A percentile compares a stretch with the other conserved stretches of the same genome.
Conservation (phyloP, 2,329 filamentous ascomycete genomes). For the Fusarium sp. region DNA sequence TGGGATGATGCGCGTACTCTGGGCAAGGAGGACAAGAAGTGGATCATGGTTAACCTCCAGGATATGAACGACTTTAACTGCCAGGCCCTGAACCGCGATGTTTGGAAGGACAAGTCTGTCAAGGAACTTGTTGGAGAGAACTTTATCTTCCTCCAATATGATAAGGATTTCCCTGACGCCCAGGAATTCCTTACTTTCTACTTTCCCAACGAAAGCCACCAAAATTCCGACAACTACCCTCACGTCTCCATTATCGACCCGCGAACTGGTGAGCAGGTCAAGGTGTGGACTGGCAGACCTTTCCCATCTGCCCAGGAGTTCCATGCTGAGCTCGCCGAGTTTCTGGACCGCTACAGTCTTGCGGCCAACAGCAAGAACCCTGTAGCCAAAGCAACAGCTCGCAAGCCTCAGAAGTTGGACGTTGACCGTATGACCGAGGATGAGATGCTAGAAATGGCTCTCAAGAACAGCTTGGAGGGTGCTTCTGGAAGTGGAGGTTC, state of each 20-base stretch:
- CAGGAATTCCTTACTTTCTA: conserved; percentile 91
- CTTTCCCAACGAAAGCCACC: conserved; percentile 75
- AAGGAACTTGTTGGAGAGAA: conserved; percentile 86
- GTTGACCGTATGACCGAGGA: conserved; percentile 94
- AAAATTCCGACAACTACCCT: conserved; percentile 90
- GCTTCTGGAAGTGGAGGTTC: conserved; percentile 49
- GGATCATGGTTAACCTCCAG: conserved; percentile 96
- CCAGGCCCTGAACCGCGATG: conserved; percentile 90
- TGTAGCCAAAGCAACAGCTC: conserved; percentile 74
- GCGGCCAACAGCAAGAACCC: conserved; percentile 91
- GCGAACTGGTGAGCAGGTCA: conserved; percentile 95
- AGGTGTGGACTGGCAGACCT: conserved; percentile 89
- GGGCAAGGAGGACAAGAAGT: conserved; percentile 90
- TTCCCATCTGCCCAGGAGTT: conserved; percentile 83
- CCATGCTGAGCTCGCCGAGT: conserved; percentile 90
- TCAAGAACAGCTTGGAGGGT: conserved; percentile 85
- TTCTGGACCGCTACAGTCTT: conserved; percentile 95
- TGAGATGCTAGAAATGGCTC: conserved; percentile 93
- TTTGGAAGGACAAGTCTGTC: conserved; percentile 90
- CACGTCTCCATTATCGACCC: conserved; percentile 97
- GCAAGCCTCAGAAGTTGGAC: conserved; percentile 75
- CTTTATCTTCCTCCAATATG: conserved; percentile 96
- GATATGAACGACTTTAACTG: conserved; percentile 94
- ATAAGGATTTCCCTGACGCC: conserved; percentile 83
- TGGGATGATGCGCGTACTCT: conserved; percentile 87